Evolutionary conservation across 225 moss, liverwort and hornwort genomes (phyloP), one percentile per base, ranked within the genome.

Genomic region (Marchantia paleacea): DNA sequence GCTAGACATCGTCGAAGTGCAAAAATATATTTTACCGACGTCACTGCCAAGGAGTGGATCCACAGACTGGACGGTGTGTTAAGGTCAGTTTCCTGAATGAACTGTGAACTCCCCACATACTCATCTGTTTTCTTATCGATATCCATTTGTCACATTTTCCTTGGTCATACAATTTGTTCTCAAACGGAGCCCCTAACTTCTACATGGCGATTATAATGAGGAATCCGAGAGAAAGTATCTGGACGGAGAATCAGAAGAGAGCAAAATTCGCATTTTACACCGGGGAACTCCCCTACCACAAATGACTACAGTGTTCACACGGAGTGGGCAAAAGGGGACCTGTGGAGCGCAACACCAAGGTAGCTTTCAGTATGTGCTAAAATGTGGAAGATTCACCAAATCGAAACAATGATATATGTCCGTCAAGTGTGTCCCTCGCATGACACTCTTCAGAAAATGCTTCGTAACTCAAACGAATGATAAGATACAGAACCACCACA

Each of bases 221-320:
- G 13, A 31, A 28, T 10, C 25, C 66, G 10, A 29, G 10, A 29
- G 19, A 60, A 66, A 26, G 66, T 66, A 26, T 26, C 29, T 31
- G 68, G 31, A 68, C 68, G 31, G 68, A 65, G 65, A 39, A 68
- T 68, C 68, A 68, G 68, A 68, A 68, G 68, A 68, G 31, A 68
- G 0, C 29, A 68, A 29, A 68, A 28, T 30, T 30, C 68, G 68
- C 68, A 68, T 68, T 68, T 68, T 68, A 68, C 68, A 68, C 16
- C 68, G 4, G 68, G 30, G 31, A 68, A 68, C 68, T 68, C 68
- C 68, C 68, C 68, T 30, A 68, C 68, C 68, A 68, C 68, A 68
- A 68, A 68, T 68, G 68, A 68, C 14, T 68, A 67, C 29, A 68
- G 68, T 68, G 68, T 68, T 68, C 68, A 68, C 31, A 68, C 31